These are phyloP conservation scores for Globisporangium takayamanum DNA, from an alignment of 352 stramenopile genomes.

Conservation along the genomic window DNA sequence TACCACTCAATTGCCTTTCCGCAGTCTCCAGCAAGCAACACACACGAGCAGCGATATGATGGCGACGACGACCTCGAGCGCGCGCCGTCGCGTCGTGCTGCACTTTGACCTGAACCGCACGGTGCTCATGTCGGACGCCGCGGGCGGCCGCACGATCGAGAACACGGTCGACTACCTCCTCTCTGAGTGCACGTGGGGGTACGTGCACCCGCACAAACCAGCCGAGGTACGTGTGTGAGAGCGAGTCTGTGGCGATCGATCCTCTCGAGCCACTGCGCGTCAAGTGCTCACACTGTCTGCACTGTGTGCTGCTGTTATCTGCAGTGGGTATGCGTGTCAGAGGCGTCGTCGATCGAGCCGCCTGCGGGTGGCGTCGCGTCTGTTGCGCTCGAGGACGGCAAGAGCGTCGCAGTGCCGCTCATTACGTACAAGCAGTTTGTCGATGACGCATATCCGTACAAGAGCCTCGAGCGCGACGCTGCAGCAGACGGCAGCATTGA, in stretches of 20 bases:
- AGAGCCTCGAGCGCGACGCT: slow-evolving; percentile 27
- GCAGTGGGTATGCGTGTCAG: slow-evolving; percentile 58
- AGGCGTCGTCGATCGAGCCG: slow-evolving; percentile 38
- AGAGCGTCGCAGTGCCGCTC: slow-evolving; percentile 12
- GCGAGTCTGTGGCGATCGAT: too few relatives aligned
- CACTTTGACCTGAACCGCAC: slow-evolving; percentile 89
- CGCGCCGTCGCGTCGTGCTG: slow-evolving; percentile 53
- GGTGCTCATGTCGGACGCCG: slow-evolving; percentile 86
- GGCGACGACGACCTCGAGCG: slow-evolving; percentile 3
- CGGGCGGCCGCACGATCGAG: slow-evolving; percentile 81
- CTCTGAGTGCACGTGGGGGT: slow-evolving; percentile 74
- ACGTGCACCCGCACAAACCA: slow-evolving; percentile 26
- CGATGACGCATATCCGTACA: slow-evolving; percentile 62
- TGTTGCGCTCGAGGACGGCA: slow-evolving; percentile 6
- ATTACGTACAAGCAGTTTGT: slow-evolving; percentile 85
- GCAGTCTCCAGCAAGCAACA: neutral
- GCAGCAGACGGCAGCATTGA: slow-evolving; percentile 25
- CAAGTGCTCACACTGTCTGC: neutral
- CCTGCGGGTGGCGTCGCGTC: slow-evolving; percentile 12
- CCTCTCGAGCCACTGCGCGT: too few relatives aligned
- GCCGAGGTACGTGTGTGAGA: slow-evolving; percentile 13
- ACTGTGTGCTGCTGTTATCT: neutral
- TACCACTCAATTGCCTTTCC: too few relatives aligned
- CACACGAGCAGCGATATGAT: neutral
- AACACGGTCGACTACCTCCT: slow-evolving; percentile 85